phyloP scores from a whole-genome alignment of 148 eudicot species.

The Cornus controversa region DNA sequence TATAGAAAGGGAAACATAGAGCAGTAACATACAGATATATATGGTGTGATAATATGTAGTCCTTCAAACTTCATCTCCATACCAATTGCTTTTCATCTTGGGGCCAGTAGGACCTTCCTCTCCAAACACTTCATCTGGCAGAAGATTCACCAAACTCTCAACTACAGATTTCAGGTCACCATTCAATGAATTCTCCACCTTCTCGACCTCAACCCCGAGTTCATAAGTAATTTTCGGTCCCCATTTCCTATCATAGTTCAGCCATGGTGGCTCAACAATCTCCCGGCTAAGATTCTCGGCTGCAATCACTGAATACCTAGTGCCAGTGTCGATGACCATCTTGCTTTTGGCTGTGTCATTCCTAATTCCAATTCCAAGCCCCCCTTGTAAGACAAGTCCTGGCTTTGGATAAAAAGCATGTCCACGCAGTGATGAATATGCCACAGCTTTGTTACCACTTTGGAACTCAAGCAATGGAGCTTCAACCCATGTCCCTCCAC shows the following conservation, averaged over 20 bases:
- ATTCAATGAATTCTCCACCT: conserved; percentile 10
- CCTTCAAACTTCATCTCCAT: conserved; percentile 31
- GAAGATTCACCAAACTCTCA: conserved; percentile 9
- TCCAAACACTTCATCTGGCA: conserved; percentile 26
- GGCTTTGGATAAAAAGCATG: conserved; percentile 34
- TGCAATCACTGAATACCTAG: conserved; percentile 22
- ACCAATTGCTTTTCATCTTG: conserved; percentile 35
- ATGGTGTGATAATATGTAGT: no score
- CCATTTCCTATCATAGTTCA: conserved; percentile 36
- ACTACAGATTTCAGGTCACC: conserved; percentile 18
- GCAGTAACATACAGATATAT: no score
- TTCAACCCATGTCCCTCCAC: conserved; percentile 34
- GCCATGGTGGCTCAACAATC: conserved; percentile 32
- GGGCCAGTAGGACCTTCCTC: conserved; percentile 45
- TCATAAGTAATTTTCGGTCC: conserved; percentile 33
- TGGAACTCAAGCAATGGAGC: conserved; percentile 26
- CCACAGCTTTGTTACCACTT: conserved; percentile 25
- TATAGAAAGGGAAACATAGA: no score
- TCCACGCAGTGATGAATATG: conserved; percentile 32
- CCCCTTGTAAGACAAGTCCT: conserved; percentile 36
- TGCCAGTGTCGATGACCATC: conserved; percentile 25
- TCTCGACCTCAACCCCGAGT: conserved; percentile 20
- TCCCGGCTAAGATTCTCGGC: conserved; percentile 19
- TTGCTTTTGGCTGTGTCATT: conserved; percentile 33
- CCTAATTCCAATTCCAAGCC: conserved; percentile 29